Base-by-base conservation (phyloP, 202 grass and related monocot genomes). In the Digitaria exilis region DNA sequence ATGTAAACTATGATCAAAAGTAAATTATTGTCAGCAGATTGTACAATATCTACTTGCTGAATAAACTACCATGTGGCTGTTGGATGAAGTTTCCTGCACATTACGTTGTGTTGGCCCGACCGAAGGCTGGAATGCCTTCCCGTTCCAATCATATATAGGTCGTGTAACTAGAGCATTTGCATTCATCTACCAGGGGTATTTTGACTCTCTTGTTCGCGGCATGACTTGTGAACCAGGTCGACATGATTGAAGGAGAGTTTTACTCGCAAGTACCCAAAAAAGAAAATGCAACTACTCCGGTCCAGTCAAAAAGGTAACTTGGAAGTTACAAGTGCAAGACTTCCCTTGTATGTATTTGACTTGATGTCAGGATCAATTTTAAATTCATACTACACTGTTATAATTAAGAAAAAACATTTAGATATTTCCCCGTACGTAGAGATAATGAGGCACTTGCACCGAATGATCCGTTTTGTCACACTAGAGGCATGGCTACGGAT, bases 171-270 rank as follows among this genome's bases (percentile, higher is more conserved):
- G 12, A 76, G 42, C 73, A 50, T 67, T 39, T 80, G n/a, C 45
- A 70, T 44, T 69, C 45, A 17, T 62, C 29, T 19, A 69, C 60
- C 15, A 80, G 21, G 22, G 60, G 43, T 52, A 19, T 42, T 72
- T 80, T 78, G 72, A 82, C 87, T 78, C 77, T 29, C 17, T 65
- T 67, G 48, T 2, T 2, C 52, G 42, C 21, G 4, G 43, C 41
- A 56, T 58, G 87, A 78, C 39, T 77, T 66, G 56, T 64, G 35
- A 50, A 77, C 16, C 65, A 26, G 65, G 39, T 51, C 34, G 26
- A 76, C 43, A 86, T 82, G 79, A 82, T 54, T 79, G 83, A 73
- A 68, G 58, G 12, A 42, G 19, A 73, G 44, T 80, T 65, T 48
- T 65, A 69, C 24, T 39, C 42, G 55, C 79, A 86, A 56, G 52